These are phyloP conservation scores for sorghum (Sorghum bicolor) DNA, from an alignment of 176 grass and related monocot species.

Conservation along the genomic window Sorghum_bicolor_NCBIv3 NC_012874.2:2047001-2047500, in stretches of 20 bases:
- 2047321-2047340: background rate
- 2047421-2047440: slow-evolving; percentile 29
- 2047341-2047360: background rate
- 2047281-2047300: background rate
- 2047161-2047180: background rate
- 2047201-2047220: background rate
- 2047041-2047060: background rate
- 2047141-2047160: background rate
- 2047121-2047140: too few species aligned
- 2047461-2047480: background rate
- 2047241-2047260: background rate
- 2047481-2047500: background rate
- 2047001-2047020: background rate
- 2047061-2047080: background rate
- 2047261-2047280: background rate
- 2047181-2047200: background rate
- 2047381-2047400: background rate
- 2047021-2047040: background rate
- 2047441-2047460: slow-evolving; percentile 43
- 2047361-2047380: background rate
- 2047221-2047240: background rate
- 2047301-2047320: background rate
- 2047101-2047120: background rate
- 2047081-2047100: background rate
- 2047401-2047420: background rate